phyloP scores from a whole-genome alignment of 2,329 filamentous ascomycete genomes.

The Teratosphaeria epicoccoides region DNA sequence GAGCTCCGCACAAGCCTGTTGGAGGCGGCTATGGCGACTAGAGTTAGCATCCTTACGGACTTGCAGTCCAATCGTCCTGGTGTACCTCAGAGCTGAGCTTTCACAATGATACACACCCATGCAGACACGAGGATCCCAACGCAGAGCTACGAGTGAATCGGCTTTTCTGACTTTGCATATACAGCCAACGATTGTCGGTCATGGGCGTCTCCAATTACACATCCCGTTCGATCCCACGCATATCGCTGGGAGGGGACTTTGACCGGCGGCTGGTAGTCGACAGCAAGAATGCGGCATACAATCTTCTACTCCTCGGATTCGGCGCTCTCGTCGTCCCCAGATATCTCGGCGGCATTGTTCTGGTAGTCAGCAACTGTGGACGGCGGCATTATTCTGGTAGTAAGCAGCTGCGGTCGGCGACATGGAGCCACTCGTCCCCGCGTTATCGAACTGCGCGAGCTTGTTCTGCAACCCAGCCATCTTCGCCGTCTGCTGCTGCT shows the following conservation, averaged over 20 bases:
- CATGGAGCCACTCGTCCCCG: constrained; percentile 13
- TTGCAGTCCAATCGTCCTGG: too few species aligned
- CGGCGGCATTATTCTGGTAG: too few species aligned
- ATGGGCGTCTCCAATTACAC: constrained; percentile 28
- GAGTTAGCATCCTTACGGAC: too few species aligned
- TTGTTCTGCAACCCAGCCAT: constrained; percentile 54
- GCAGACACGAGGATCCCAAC: background rate
- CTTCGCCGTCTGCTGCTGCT: constrained; percentile 57
- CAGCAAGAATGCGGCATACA: background rate
- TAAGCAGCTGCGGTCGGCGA: constrained; percentile 8
- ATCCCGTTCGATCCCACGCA: constrained; percentile 37
- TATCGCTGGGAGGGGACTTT: constrained; percentile 45
- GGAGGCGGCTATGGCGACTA: too few species aligned
- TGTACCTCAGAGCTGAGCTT: too few species aligned
- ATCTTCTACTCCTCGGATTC: constrained; percentile 26
- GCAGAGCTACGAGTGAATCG: too few species aligned
- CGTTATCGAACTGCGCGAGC: constrained; percentile 31
- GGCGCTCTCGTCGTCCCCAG: constrained; percentile 25
- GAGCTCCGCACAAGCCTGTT: too few species aligned
- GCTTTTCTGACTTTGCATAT: too few species aligned
- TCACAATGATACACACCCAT: too few species aligned
- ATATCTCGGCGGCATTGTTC: constrained; percentile 13
- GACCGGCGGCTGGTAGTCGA: constrained; percentile 33
- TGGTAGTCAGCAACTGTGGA: too few species aligned
- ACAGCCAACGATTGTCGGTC: background rate